These are phyloP conservation scores for Auricularia sp. DNA, from an alignment of 768 basidiomycete genomes.

Conservation along the genomic window DNA sequence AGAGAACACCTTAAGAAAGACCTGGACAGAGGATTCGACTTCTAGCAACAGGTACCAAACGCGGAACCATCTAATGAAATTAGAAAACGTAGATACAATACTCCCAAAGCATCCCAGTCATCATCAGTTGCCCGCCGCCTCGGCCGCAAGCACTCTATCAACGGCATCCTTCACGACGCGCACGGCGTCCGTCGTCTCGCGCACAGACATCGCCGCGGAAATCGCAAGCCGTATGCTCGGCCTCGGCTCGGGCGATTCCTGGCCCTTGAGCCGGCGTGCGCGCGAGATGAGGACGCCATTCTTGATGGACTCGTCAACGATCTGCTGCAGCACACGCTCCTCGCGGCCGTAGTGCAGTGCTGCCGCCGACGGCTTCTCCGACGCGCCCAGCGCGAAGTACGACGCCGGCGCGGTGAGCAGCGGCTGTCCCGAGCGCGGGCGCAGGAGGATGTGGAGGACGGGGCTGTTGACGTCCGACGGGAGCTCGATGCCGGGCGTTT, in stretches of 20 bases:
- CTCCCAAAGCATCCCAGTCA: not conserved
- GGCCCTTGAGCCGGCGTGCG: slow-evolving; percentile 69
- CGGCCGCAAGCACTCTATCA: not conserved
- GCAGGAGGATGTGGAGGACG: slow-evolving; percentile 61
- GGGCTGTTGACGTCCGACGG: slow-evolving; percentile 82
- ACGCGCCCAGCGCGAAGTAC: not conserved
- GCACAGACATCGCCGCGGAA: slow-evolving; percentile 68
- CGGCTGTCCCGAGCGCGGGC: not conserved
- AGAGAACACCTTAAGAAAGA: slow-evolving; percentile 74
- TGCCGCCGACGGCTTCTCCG: slow-evolving; percentile 27
- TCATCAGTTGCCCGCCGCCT: not conserved
- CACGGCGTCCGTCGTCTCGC: slow-evolving; percentile 71
- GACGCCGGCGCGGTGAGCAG: not conserved
- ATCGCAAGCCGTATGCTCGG: slow-evolving; percentile 83
- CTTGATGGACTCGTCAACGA: slow-evolving; percentile 76
- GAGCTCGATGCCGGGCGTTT: slow-evolving; percentile 68
- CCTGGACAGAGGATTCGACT: slow-evolving; percentile 78
- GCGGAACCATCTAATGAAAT: not conserved
- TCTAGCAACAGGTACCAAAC: slow-evolving; percentile 28
- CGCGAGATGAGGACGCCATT: slow-evolving; percentile 83
- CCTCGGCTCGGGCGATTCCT: slow-evolving; percentile 72
- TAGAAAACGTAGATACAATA: not conserved
- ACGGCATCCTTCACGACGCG: not conserved
- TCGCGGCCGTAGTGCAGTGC: slow-evolving; percentile 52
- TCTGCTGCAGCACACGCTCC: slow-evolving; percentile 77